A percentile compares a stretch with the other conserved stretches of the same genome.
These are phyloP conservation scores for Aspergillus brunneoviolaceus DNA, from an alignment of 2,329 filamentous ascomycete genomes.

Conservation along the genomic window DNA sequence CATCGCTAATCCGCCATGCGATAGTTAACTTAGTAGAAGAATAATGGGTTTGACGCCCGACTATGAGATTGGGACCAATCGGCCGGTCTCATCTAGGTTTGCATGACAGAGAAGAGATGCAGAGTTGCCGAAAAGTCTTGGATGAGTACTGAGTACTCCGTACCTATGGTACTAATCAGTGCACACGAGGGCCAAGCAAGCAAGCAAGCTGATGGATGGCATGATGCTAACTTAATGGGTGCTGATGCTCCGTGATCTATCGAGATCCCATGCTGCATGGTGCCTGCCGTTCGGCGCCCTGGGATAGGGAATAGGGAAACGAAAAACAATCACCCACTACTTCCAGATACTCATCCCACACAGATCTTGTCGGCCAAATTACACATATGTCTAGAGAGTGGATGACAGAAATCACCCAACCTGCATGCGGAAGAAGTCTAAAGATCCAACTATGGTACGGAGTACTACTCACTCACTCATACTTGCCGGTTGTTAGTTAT, in stretches of 20 bases:
- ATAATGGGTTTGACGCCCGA: background rate
- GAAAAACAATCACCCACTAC: no score
- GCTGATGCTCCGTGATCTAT: background rate
- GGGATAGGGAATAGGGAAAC: background rate
- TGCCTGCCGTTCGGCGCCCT: background rate
- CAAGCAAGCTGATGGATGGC: background rate
- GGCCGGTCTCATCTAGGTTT: background rate
- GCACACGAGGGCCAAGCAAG: background rate
- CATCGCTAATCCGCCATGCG: conserved; percentile 2
- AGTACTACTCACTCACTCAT: no score
- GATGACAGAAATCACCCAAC: no score
- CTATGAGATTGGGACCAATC: background rate
- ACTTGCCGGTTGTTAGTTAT: no score
- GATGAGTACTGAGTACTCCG: background rate
- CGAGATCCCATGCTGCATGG: background rate
- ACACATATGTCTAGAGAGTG: background rate
- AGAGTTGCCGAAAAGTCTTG: background rate
- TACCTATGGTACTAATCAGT: background rate
- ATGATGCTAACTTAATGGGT: background rate
- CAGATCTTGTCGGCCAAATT: background rate
- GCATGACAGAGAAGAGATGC: background rate
- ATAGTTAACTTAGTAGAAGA: background rate
- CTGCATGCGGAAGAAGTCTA: no score
- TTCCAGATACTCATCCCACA: no score
- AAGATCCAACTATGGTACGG: no score